Conservation (phyloP, 352 stramenopile species). For the Globisporangium sylvaticum region DNA sequence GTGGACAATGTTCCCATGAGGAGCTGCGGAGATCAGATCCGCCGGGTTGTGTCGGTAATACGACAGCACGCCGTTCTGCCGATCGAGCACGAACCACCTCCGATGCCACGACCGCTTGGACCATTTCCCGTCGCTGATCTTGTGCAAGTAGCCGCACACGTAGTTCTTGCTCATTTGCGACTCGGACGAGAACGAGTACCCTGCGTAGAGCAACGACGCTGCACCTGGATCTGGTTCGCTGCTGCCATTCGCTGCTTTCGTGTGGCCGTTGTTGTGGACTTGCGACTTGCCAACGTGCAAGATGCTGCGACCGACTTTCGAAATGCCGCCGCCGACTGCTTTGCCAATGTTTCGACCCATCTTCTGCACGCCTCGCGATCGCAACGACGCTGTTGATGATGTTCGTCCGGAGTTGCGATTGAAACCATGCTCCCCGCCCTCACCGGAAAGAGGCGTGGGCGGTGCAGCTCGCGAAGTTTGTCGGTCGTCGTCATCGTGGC, state of each 20-base stretch:
- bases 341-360: slow-evolving; percentile 78
- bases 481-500: slow-evolving; percentile 4
- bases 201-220: slow-evolving; percentile 34
- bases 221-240: slow-evolving; percentile 26
- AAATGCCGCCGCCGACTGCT: slow-evolving; percentile 74
- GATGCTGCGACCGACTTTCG: slow-evolving; percentile 73
- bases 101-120: slow-evolving; percentile 78
- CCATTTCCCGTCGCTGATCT: slow-evolving; percentile 85
- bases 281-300: slow-evolving; percentile 64
- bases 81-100: slow-evolving; percentile 83
- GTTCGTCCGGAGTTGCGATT: slow-evolving; percentile 7
- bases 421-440: slow-evolving; percentile 14
- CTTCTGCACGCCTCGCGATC: slow-evolving; percentile 58
- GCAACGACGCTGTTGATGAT: slow-evolving; percentile 11
- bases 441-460: slow-evolving; percentile 13
- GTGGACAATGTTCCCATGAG: slow-evolving; percentile 69
- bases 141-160: slow-evolving; percentile 80
- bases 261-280: slow-evolving; percentile 15
- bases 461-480: slow-evolving; percentile 12
- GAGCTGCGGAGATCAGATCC: slow-evolving; percentile 54
- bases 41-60: slow-evolving; percentile 83
- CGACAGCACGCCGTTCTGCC: slow-evolving; percentile 65
- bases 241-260: slow-evolving; percentile 8
- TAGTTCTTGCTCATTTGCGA: slow-evolving; percentile 78
- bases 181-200: slow-evolving; percentile 71